Conservation (phyloP, 1,284 basidiomycete genomes). For the Pterulicium gracile region DNA sequence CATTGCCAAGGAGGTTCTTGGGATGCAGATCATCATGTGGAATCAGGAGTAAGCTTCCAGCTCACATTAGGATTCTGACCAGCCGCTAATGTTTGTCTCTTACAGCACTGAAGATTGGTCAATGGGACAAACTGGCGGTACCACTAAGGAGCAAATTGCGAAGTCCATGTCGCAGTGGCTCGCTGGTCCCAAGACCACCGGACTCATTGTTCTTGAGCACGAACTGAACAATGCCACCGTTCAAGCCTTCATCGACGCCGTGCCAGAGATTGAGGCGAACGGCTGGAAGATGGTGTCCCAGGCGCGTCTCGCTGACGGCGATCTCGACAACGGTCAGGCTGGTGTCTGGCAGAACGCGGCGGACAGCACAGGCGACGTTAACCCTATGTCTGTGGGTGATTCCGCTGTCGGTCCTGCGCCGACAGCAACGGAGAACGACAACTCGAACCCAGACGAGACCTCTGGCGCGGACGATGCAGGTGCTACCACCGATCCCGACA, state of each 20-base stretch:
- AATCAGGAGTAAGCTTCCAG: slow-evolving; percentile 56
- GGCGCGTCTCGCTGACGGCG: slow-evolving; percentile 32
- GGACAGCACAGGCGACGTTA: slow-evolving; percentile 11
- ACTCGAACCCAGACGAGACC: not conserved
- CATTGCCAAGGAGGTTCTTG: slow-evolving; percentile 66
- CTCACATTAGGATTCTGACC: slow-evolving; percentile 6
- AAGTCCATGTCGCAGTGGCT: slow-evolving; percentile 43
- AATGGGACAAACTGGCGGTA: slow-evolving; percentile 28
- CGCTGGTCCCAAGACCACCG: slow-evolving; percentile 55
- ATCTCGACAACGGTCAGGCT: slow-evolving; percentile 10
- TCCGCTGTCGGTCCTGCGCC: not conserved
- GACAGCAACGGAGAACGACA: not conserved
- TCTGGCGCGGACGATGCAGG: not conserved
- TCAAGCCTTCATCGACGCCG: slow-evolving; percentile 59
- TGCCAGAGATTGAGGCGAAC: slow-evolving; percentile 48
- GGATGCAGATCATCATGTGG: slow-evolving; percentile 68
- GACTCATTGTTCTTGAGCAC: slow-evolving; percentile 78
- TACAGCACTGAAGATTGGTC: slow-evolving; percentile 61
- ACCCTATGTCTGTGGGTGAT: slow-evolving; percentile 1
- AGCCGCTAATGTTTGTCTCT: slow-evolving; percentile 4
- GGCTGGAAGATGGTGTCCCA: slow-evolving; percentile 60
- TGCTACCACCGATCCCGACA: not conserved
- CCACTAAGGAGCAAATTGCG: slow-evolving; percentile 33
- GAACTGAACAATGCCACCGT: slow-evolving; percentile 60
- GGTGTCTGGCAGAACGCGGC: slow-evolving; percentile 45